These are phyloP conservation scores for Fusarium sulawesiense DNA, from an alignment of 2,329 filamentous ascomycete species.

Conservation along the genomic window DNA sequence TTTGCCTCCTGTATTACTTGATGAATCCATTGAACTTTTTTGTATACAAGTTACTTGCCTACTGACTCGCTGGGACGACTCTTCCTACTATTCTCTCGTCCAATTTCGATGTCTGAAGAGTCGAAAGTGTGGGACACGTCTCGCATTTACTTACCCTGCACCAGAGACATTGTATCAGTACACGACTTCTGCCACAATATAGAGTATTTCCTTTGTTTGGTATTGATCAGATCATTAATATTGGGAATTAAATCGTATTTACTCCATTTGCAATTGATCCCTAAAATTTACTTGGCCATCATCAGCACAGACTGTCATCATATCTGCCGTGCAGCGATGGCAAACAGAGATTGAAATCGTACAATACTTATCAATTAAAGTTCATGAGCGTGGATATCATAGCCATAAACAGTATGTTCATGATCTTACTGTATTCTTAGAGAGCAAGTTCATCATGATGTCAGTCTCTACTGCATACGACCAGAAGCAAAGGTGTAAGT, in stretches of 20 bases:
- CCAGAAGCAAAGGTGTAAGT: constrained; percentile 19
- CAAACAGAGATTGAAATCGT: neutral
- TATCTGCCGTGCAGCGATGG: neutral
- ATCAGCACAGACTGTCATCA: neutral
- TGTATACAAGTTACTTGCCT: neutral
- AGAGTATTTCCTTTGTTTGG: neutral
- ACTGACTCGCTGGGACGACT: neutral
- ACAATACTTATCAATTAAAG: neutral
- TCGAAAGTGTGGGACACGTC: neutral
- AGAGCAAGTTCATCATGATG: neutral
- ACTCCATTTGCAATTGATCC: neutral
- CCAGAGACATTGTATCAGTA: neutral
- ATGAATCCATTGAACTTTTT: neutral
- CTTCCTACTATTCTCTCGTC: neutral
- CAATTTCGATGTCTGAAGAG: neutral
- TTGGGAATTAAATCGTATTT: neutral
- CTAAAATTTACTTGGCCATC: neutral
- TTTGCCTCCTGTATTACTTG: neutral
- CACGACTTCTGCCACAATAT: neutral
- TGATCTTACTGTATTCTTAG: neutral
- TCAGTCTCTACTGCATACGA: neutral
- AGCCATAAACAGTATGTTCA: neutral
- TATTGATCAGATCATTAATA: neutral
- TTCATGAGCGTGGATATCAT: neutral
- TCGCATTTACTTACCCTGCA: neutral